Conservation (phyloP, 108 stramenopile species). For the Aurantiochytrium sp. region DNA sequence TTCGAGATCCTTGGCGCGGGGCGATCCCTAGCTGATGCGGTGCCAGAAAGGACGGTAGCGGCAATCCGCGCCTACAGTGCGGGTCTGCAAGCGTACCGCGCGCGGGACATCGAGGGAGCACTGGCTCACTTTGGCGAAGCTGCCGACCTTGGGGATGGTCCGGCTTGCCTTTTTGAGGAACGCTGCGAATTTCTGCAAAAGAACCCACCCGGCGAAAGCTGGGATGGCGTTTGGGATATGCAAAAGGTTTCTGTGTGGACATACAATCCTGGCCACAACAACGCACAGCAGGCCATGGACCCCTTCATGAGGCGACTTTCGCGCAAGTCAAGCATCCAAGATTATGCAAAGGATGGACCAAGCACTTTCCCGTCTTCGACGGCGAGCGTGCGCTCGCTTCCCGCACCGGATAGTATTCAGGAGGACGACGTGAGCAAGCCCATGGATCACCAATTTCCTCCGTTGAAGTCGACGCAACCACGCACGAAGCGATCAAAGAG, state of each 20-base stretch:
- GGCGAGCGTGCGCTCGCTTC: no score
- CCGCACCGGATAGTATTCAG: no score
- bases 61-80: neutral
- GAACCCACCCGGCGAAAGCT: neutral
- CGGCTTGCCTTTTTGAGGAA: neutral
- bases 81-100: neutral
- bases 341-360: no score
- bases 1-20: neutral
- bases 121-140: neutral
- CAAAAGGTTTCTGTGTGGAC: constrained; percentile 17
- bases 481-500: neutral
- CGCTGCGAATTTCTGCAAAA: neutral
- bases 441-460: no score
- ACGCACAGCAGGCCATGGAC: neutral
- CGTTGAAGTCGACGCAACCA: no score
- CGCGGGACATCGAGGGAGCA: neutral
- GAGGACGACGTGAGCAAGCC: no score
- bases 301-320: neutral
- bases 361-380: no score
- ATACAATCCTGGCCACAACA: neutral
- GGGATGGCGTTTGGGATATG: constrained; percentile 31
- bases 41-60: neutral
- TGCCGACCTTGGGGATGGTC: neutral
- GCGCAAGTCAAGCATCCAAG: neutral
- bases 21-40: neutral